Conservation (phyloP, 306 rosid genomes). For the Rubus parviflorus region DNA sequence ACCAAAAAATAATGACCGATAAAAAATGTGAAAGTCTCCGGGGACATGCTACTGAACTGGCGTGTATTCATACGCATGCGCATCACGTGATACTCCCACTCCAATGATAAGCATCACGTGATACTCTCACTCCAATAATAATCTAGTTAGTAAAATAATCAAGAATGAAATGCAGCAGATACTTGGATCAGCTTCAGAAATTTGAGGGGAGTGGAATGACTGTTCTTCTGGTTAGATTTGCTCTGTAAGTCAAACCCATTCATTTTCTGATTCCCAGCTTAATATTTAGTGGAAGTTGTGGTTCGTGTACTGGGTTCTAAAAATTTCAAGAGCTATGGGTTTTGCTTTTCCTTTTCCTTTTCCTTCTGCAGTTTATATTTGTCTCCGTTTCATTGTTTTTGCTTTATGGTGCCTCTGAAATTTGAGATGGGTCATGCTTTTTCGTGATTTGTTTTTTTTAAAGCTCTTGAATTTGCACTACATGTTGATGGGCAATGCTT, state of each 20-base stretch:
- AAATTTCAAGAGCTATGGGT: not conserved
- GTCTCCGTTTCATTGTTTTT: not conserved
- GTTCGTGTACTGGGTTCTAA: not conserved
- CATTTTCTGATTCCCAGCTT: not conserved
- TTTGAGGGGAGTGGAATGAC: constrained; percentile 7
- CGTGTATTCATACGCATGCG: not conserved
- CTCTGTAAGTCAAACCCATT: constrained; percentile 8
- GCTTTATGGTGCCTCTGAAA: not conserved
- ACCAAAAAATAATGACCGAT: too few species aligned
- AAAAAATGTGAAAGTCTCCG: too few species aligned
- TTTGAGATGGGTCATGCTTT: constrained; percentile 22
- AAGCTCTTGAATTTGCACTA: constrained; percentile 7
- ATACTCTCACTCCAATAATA: not conserved
- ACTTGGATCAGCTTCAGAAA: constrained; percentile 10
- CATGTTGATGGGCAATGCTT: not conserved
- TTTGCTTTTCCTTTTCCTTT: not conserved
- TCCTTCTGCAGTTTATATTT: constrained; percentile 14
- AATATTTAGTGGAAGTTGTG: not conserved
- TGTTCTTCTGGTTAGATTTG: not conserved
- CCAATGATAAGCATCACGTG: not conserved
- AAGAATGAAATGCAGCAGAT: constrained; percentile 2
- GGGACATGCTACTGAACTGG: too few species aligned
- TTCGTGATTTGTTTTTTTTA: constrained; percentile 1
- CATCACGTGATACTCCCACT: constrained; percentile 8
- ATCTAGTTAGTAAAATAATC: not conserved